phyloP scores from a whole-genome alignment of 257 asterid species.

The Dorcoceras hygrometricum region DNA sequence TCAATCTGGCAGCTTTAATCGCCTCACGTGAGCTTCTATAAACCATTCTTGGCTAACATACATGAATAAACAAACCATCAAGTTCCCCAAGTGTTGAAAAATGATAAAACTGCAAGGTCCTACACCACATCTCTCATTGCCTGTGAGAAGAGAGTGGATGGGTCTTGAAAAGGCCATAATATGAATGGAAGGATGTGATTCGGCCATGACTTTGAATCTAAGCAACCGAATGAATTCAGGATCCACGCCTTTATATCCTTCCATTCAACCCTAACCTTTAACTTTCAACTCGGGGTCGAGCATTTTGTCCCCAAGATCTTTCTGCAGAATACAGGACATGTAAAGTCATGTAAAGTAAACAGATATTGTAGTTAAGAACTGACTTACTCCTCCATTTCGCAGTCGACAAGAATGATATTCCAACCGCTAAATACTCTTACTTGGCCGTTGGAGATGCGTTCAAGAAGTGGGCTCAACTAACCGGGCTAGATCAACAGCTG shows the following conservation, averaged over 20 bases:
- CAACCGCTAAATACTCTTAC: constrained; percentile 70
- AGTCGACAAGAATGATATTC: constrained; percentile 65
- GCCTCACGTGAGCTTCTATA: constrained; percentile 53
- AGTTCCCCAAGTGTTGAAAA: not conserved
- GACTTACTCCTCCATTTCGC: constrained; percentile 22
- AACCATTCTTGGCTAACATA: not conserved
- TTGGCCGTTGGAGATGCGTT: constrained; percentile 76
- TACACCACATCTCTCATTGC: not conserved
- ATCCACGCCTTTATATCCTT: too few species aligned
- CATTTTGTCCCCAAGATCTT: not conserved
- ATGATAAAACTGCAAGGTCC: not conserved
- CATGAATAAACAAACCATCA: not conserved
- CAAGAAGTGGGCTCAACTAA: constrained; percentile 74
- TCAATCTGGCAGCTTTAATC: constrained; percentile 62
- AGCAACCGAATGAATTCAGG: too few species aligned
- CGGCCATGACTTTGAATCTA: too few species aligned
- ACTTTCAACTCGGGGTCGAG: not conserved
- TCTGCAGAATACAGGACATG: too few species aligned
- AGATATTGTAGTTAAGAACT: too few species aligned
- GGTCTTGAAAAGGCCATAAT: too few species aligned
- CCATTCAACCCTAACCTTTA: too few species aligned
- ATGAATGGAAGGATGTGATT: too few species aligned
- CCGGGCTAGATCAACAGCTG: constrained; percentile 71
- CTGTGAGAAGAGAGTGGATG: not conserved
- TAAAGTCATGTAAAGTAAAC: too few species aligned